Conservation (phyloP, 2,329 filamentous ascomycete genomes). For the Lecanicillium sp. region DNA sequence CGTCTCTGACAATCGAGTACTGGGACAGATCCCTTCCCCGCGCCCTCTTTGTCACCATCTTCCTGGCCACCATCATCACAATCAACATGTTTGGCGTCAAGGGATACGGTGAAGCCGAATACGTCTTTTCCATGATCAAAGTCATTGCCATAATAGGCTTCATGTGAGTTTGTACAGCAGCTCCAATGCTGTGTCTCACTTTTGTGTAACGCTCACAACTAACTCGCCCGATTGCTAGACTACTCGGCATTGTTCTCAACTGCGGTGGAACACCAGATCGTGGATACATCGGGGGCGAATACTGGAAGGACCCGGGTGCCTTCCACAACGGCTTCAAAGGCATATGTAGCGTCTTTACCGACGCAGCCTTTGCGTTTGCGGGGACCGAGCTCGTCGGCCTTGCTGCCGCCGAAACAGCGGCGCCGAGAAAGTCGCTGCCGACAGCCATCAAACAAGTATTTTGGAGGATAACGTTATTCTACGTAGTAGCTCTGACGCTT, state of each 20-base stretch:
- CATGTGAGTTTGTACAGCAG: constrained; percentile 48
- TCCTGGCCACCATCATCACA: constrained; percentile 62
- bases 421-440: constrained; percentile 65
- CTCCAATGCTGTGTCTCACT: background rate
- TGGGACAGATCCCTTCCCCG: constrained; percentile 61
- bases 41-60: constrained; percentile 75
- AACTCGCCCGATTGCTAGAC: constrained; percentile 35
- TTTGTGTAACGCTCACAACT: constrained; percentile 4
- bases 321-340: constrained; percentile 69
- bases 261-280: constrained; percentile 59
- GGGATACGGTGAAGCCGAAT: constrained; percentile 85
- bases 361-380: constrained; percentile 59
- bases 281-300: constrained; percentile 64
- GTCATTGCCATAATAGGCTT: constrained; percentile 80
- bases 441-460: constrained; percentile 79
- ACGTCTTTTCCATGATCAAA: constrained; percentile 80
- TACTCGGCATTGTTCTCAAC: constrained; percentile 71
- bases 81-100: constrained; percentile 89
- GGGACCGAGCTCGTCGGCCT: constrained; percentile 62
- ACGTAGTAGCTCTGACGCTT: constrained; percentile 65
- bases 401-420: constrained; percentile 59
- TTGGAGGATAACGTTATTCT: constrained; percentile 79
- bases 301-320: constrained; percentile 69
- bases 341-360: constrained; percentile 62
- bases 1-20: constrained; percentile 74